Evolutionary conservation across 2,329 filamentous ascomycete genomes (phyloP), one percentile per base, ranked within the genome.

Genomic region (Fusarium sp.): DNA sequence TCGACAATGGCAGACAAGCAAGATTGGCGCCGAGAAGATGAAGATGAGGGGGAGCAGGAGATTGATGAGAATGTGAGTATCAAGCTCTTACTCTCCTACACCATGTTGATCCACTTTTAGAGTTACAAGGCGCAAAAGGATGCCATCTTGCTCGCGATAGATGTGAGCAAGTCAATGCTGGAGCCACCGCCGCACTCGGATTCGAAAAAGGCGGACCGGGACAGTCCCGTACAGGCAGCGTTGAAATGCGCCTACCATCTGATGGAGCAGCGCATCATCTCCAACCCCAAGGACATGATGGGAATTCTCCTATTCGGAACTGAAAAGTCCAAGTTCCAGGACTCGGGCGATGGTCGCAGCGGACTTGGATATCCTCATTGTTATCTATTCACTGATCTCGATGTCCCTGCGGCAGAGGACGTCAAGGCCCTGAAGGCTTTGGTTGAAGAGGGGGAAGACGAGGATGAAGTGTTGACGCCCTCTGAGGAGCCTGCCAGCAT

Each of bases 231-330:
- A 1, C 88, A 92, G 62, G 95, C 96, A 18, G 95, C 97, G 5
- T 85, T 99, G 59, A 98, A 98, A 87, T 98, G 95, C 78, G 97
- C 96, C 67, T 97, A 97, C 80, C 91, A 95, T 80, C 87, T 99
- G 63, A 98, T 99, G 94, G 95, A 98, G 84, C 96, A 98, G 85
- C 94, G 97, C 77, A 98, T 99, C 83, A 98, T 99, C 78, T 96
- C 96, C 5, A 96, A 95, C 71, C 97, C 97, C 2, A 95, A 93
- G 80, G 97, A 99, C 72, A 97, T 98, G 94, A 98, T 99, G 90
- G 95, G 96, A 2, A 93, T 99, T 29, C 83, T 99, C 41, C 87
- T 99, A 1, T 99, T 97, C 81, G 95, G 95, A 10, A 99, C 97
- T 0, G 88, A 97, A 79, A 90, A 94, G 83, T 94, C 95, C 43